Evolutionary conservation across 1,139 yeast genomes (phyloP), one percentile per base, ranked within the genome.

Genomic region (Candida gigantensis): DNA sequence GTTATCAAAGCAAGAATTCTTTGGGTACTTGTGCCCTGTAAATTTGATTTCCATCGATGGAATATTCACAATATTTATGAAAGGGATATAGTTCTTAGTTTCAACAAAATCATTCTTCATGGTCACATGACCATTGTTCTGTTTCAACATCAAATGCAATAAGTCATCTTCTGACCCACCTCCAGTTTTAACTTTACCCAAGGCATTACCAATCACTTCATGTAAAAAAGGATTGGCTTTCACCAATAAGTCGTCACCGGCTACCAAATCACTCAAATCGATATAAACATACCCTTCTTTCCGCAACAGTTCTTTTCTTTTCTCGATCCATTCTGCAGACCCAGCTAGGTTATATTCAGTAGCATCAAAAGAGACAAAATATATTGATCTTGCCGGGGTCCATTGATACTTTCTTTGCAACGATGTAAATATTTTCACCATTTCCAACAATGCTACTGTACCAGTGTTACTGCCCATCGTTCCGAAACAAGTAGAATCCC

Each of bases 301-400:
- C 40, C 71, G 63, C 24, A 88, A 62, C 28, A 68, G 70, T 15
- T 74, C 74, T 16, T 68, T 60, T 43, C 77, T 74, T 27, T 70
- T 66, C 50, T 85, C 88, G 5, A 84, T 74, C 79, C 92, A 81
- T 51, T 85, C 94, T 0, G 94, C 74, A 27, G 89, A 73, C 0
- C 98, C 98, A 0, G 94, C 95, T 49, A 76, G 65, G 52, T 89
- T 90, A 52, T 84, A 89, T 43, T 84, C 81, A 0, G 85, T 70
- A 1, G 87, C 97, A 51, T 90, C 96, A 70, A 88, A 89, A 2
- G 96, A 87, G 0, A 81, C 79, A 60, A 92, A 89, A 51, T 83
- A 82, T 6, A 92, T 79, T 1, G 92, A 72, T 51, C 98, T 74
- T 18, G 90, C 58, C 0, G 98, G 97, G 30, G 72, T 67, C 97